A percentile compares a stretch with the other conserved stretches of the same genome.
Conservation (phyloP, 345 rosid genomes). For the Capsella bursapastoris region DNA sequence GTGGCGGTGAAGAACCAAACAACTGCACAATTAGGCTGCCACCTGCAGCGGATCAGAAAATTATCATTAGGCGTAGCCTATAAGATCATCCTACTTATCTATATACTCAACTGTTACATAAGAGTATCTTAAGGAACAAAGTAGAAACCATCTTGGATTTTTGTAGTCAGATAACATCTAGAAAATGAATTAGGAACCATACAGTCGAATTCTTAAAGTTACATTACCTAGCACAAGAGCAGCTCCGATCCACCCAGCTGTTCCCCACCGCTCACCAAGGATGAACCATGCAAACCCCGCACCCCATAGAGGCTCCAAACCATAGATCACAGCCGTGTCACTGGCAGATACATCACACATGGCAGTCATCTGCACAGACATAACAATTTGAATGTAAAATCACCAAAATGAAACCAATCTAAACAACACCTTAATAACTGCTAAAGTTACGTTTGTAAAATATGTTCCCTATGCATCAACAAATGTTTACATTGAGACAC, state of each 20-base stretch:
- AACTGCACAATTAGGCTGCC: constrained; percentile 2
- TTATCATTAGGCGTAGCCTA: neutral
- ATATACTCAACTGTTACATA: neutral
- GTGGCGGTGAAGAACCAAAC: neutral
- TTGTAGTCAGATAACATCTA: neutral
- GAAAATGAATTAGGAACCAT: neutral
- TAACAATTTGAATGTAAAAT: neutral
- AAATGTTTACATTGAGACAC: neutral
- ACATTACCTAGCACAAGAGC: constrained; percentile 61
- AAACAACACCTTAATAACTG: neutral
- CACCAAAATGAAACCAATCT: neutral
- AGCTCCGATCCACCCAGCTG: constrained; percentile 68
- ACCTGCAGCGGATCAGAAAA: constrained; percentile 3
- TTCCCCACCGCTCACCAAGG: constrained; percentile 72
- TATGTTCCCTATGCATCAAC: too few relatives aligned
- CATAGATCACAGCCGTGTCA: constrained; percentile 64
- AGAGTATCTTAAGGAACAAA: too few relatives aligned
- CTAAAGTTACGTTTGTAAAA: neutral
- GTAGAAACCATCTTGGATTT: too few relatives aligned
- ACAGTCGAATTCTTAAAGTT: neutral
- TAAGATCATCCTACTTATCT: neutral
- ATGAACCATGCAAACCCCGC: constrained; percentile 78
- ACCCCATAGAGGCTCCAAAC: constrained; percentile 76
- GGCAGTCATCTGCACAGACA: constrained; percentile 54
- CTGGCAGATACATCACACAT: constrained; percentile 67